Evolutionary conservation across 495 filamentous ascomycete species (phyloP), one percentile per base, ranked within the genome.

Genomic region (Usnea hakonensis): DNA sequence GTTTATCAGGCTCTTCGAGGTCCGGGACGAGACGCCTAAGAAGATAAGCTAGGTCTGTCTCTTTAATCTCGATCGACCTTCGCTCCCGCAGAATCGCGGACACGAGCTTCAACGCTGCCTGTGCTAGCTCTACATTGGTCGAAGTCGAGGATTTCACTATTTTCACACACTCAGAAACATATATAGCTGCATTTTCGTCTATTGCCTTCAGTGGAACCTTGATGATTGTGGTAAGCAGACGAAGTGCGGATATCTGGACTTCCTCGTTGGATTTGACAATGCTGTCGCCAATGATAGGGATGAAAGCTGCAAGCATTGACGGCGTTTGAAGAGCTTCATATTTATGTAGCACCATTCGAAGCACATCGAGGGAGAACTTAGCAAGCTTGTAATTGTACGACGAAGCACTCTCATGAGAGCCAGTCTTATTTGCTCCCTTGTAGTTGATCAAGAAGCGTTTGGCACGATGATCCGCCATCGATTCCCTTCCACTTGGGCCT

Each of bases 231-330:
- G 85, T 87, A n/a, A 97, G 75, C 13, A 96, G 76, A 54, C 90
- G 85, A 53, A 97, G 81, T 21, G 90, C 85, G 19, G 94, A 85
- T 30, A 90, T 81, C 73, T 90, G 91, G 57, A 97, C 86, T 69
- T 97, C 94, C 68, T 97, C 94, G 57, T 96, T 89, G 2, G 80
- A 79, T 58, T 86, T 84, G 46, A 95, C 78, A 11, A 97, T 74
- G 1, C 91, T 84, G 75, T 97, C 92, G 30, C 92, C 91, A 41
- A 96, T 80, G 58, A 96, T 86, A 0, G 90, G 90, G 48, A 97
- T 75, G 67, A 97, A 97, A 0, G 90, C 91, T 54, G 84, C 75
- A 23, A 97, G 70, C 68, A 96, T 95, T 21, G 78, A 74, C 5
- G 90, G 77, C 3, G 87, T 96, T 64, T 89, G 85, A 19, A 97